Evolutionary conservation across 495 filamentous ascomycete genomes (phyloP), one percentile per base, ranked within the genome.

Genomic region (Aspergillus sclerotiicarbonarius): DNA sequence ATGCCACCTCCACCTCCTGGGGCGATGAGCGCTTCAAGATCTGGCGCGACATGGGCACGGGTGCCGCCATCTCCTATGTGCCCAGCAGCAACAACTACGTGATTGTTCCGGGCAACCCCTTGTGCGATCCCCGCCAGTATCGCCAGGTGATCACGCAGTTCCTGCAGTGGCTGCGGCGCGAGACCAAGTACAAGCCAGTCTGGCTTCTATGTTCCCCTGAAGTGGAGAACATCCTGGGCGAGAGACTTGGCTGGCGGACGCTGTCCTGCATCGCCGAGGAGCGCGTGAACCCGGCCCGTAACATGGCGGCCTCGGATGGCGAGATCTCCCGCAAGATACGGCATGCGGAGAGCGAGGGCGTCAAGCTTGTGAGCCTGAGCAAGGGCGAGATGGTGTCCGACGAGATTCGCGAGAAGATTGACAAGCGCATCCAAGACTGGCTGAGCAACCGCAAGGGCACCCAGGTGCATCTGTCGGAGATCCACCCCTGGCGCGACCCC

Each of bases 1-100:
- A 94, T 67, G 89, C 90, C 15, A 89, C 90, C 13, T 91, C 92
- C 59, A 96, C 90, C 0, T 90, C 90, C 1, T 96, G 89, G 88
- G 82, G 89, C 18, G 91, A 96, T 68, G 86, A 89, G 6, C 84
- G 89, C 13, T 92, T 88, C 67, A 83, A 87, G 65, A 84, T 94
- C 59, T 96, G 88, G 88, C 87, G 90, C 6, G 87, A 94, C 62
- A 74, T 80, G 43, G 68, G 71, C 6, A 93, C 90, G 0, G 91
- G 90, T 45, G 90, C 90, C 6, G 90, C 90, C 0, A 79, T 92
- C 41, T 84, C 89, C 15, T 96, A 87, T 59, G 87, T 91, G 2
- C 82, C 86, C 20, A 83, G 86, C 62, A 82, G 84, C 69, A 85
- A 80, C 61, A 86, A 86, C 59, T 90, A 86, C 62, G 89, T 82